Base-by-base conservation (phyloP, 106 monocot genomes). In the Acorus calamus region DNA sequence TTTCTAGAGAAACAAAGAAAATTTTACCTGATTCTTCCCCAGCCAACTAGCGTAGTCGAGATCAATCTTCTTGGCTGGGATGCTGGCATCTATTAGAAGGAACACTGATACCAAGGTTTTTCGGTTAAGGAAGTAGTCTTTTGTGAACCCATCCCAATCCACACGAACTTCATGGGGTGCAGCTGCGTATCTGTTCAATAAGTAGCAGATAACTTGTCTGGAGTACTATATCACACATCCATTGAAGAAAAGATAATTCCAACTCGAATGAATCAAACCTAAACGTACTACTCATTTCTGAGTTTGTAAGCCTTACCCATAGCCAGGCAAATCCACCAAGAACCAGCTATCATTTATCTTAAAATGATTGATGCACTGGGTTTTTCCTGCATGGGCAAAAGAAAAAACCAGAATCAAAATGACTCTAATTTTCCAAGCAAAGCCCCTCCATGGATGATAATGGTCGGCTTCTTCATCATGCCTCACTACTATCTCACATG, bases 341-440 rank as follows among this genome's bases (percentile, higher is more conserved):
- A 85, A 85, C 96, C 96, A 96, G 52, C 82, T 96, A 72, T 91
- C 91, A 65, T 96, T 91, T 78, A 96, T 87, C 52, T 74, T 70
- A 64, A 96, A 96, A 83, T 96, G 96, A 67, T 96, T 96, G 52
- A 96, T 91, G 64, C 78, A 90, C 56, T 96, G 96, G 14, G 96
- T 96, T 83, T 96, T 96, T 48, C 96, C 96, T 96, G 80, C 68
- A 86, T 28, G 49, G 28, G 46, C 4, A 14, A 55, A 43, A 50
- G 2, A n/a, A n/a, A n/a, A n/a, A n/a, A n/a, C n/a, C n/a, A n/a
- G n/a, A n/a, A n/a, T n/a, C n/a, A n/a, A n/a, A n/a, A n/a, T n/a
- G n/a, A n/a, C n/a, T n/a, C n/a, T n/a, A n/a, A n/a, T n/a, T n/a
- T n/a, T n/a, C n/a, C n/a, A n/a, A n/a, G 28, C 28, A 28, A 28